A percentile compares a stretch with the other conserved stretches of the same genome.
Evolutionary conservation across 2,329 filamentous ascomycete species (phyloP).

Genomic region (Cytospora schulzeri): DNA sequence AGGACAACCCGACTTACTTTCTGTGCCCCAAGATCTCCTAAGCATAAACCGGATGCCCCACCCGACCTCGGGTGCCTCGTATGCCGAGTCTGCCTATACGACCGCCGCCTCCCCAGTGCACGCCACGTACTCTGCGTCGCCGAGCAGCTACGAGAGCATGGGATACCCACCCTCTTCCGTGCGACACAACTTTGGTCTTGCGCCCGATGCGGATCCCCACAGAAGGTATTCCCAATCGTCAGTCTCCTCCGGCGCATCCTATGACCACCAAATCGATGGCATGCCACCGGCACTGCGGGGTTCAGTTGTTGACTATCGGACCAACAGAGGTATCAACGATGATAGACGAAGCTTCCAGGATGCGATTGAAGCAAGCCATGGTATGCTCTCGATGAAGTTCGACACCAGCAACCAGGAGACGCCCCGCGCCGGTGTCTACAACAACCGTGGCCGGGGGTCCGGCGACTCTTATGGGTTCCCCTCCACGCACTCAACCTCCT

Average conservation of each 20-base stretch:
- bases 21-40: conserved; percentile 74
- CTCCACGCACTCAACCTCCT: conserved; percentile 79
- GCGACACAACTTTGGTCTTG: conserved; percentile 59
- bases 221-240: conserved; percentile 84
- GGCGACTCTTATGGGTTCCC: conserved; percentile 92
- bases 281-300: conserved; percentile 52
- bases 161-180: conserved; percentile 71
- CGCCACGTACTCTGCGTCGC: conserved; percentile 66
- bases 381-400: conserved; percentile 83
- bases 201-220: conserved; percentile 55
- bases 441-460: conserved; percentile 66
- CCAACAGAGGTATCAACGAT: conserved; percentile 40
- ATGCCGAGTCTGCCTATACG: conserved; percentile 70
- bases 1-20: conserved; percentile 69
- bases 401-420: conserved; percentile 71
- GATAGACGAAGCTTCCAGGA: conserved; percentile 77
- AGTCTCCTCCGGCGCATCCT: conserved; percentile 60
- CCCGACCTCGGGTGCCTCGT: conserved; percentile 62
- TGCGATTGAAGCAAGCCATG: conserved; percentile 87
- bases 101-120: conserved; percentile 68
- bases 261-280: conserved; percentile 40
- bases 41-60: conserved; percentile 65
- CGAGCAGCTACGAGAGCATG: conserved; percentile 73
- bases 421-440: conserved; percentile 80
- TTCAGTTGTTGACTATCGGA: conserved; percentile 65